phyloP scores from a whole-genome alignment of 73 alveolate genomes.

The Urostyla sp. region DNA sequence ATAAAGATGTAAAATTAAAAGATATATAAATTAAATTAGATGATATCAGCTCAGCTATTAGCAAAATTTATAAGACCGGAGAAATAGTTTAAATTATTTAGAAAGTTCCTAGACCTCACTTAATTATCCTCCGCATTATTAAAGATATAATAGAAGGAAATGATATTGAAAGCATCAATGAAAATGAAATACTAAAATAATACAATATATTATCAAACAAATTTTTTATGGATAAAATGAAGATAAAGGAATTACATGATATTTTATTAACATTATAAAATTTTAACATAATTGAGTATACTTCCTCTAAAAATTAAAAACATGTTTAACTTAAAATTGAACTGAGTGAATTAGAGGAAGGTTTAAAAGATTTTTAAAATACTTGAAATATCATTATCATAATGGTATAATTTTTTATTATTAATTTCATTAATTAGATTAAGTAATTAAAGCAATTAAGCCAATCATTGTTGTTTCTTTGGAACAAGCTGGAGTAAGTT shows the following conservation, averaged over 20 bases:
- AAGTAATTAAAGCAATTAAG: neutral
- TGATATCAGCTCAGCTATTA: conserved; percentile 21
- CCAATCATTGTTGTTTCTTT: neutral
- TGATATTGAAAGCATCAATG: neutral
- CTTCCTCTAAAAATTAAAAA: neutral
- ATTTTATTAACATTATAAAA: conserved; percentile 8
- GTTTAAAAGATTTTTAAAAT: neutral
- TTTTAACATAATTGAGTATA: neutral
- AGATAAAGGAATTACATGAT: conserved; percentile 1
- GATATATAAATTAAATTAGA: conserved; percentile 1
- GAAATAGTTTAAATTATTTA: conserved; percentile 31
- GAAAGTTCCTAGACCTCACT: conserved; percentile 47
- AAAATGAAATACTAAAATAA: neutral
- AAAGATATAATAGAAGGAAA: neutral
- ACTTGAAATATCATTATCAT: neutral
- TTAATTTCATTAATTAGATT: no score
- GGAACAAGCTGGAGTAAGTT: conserved; percentile 26
- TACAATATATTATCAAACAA: neutral
- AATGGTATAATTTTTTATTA: no score
- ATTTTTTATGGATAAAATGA: conserved; percentile 15
- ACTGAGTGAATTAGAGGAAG: neutral
- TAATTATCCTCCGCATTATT: neutral
- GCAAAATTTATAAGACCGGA: conserved; percentile 11
- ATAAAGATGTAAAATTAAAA: neutral
- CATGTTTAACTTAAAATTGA: neutral